Evolutionary conservation across 2,329 filamentous ascomycete genomes (phyloP).

Genomic region (Colletotrichum sp.): DNA sequence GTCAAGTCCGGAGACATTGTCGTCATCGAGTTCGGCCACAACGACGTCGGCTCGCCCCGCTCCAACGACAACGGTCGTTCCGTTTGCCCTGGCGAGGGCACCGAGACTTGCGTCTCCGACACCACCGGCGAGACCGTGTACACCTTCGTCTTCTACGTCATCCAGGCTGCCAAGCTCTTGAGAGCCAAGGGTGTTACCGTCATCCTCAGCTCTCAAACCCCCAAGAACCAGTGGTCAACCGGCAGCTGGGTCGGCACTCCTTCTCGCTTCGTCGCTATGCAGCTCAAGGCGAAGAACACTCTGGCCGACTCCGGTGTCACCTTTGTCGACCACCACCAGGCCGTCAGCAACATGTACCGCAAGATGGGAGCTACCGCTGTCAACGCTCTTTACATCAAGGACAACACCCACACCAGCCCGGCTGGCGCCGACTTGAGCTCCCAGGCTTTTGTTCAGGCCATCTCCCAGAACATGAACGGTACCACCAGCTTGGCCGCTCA

Average conservation of each 20-base stretch:
- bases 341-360: constrained; percentile 58
- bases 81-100: constrained; percentile 61
- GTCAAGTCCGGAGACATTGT: constrained; percentile 67
- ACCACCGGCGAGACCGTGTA: constrained; percentile 59
- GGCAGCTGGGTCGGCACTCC: constrained; percentile 54
- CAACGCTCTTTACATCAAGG: constrained; percentile 59
- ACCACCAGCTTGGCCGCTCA: constrained; percentile 27
- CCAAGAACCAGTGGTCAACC: constrained; percentile 64
- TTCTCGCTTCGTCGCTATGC: constrained; percentile 61
- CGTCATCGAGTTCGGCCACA: constrained; percentile 76
- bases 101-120: constrained; percentile 56
- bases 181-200: constrained; percentile 64
- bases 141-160: constrained; percentile 66
- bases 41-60: constrained; percentile 66
- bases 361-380: constrained; percentile 54
- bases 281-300: constrained; percentile 36
- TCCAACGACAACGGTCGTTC: constrained; percentile 66
- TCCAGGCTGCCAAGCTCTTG: constrained; percentile 59
- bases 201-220: constrained; percentile 62
- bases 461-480: constrained; percentile 33
- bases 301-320: constrained; percentile 41
- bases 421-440: constrained; percentile 60
- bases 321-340: constrained; percentile 65
- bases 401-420: constrained; percentile 68
- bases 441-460: constrained; percentile 51